A percentile compares a stretch with the other conserved stretches of the same genome.
Evolutionary conservation across 495 filamentous ascomycete species (phyloP).

Genomic region (Aspergillus cristatus): DNA sequence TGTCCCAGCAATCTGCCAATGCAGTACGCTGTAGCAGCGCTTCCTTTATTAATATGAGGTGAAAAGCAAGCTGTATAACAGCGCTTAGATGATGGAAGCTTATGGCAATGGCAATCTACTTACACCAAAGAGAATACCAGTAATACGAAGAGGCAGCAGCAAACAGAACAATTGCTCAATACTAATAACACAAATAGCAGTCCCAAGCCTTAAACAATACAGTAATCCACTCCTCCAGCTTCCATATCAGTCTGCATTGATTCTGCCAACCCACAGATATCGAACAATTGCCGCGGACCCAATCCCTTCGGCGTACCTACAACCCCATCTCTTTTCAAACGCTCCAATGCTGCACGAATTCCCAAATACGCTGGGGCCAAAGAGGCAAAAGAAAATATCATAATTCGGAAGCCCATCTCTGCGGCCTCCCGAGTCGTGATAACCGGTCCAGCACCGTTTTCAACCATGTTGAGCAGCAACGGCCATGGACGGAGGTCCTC

Average conservation of each 20-base stretch:
- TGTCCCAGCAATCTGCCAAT: no score
- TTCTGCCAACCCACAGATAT: slow-evolving; percentile 41
- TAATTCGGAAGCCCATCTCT: slow-evolving; percentile 2
- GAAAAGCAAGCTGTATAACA: no score
- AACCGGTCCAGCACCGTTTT: not conserved
- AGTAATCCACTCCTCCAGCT: slow-evolving; percentile 27
- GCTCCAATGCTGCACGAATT: slow-evolving; percentile 24
- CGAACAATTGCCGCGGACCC: slow-evolving; percentile 30
- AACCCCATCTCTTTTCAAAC: slow-evolving; percentile 29
- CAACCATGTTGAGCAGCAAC: slow-evolving; percentile 5
- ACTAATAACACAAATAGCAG: no score
- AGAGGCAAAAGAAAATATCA: slow-evolving; percentile 34
- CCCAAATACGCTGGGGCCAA: slow-evolving; percentile 33
- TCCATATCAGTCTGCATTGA: slow-evolving; percentile 37
- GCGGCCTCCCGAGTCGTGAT: not conserved
- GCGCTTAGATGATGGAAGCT: no score
- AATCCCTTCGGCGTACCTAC: slow-evolving; percentile 25
- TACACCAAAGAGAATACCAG: no score
- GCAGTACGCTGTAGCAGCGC: no score
- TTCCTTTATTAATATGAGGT: no score
- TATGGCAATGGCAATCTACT: no score
- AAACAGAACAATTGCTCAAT: no score
- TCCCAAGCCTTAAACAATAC: no score
- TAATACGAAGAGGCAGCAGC: no score
- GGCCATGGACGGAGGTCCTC: slow-evolving; percentile 1